phyloP scores from a whole-genome alignment of 2,329 filamentous ascomycete genomes.

The Chrysoporthe deuterocubensis region DNA sequence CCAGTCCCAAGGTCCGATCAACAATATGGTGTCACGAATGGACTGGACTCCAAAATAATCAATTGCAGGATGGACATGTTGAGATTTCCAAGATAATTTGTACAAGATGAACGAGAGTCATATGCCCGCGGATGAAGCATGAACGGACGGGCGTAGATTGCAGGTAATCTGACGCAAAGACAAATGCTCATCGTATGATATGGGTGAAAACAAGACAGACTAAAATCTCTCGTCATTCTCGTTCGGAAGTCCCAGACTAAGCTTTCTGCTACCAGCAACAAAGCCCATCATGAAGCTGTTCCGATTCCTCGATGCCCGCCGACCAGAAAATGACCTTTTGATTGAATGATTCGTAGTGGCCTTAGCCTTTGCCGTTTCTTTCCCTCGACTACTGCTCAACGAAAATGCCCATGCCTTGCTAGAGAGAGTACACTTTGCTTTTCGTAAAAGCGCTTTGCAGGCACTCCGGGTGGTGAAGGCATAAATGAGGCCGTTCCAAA shows the following conservation, averaged over 20 bases:
- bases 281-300: slow-evolving; percentile 15
- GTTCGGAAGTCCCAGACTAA: neutral
- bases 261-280: neutral
- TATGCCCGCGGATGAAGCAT: too few species aligned
- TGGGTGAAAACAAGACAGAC: neutral
- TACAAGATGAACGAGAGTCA: too few species aligned
- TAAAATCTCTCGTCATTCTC: neutral
- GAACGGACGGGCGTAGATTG: too few species aligned
- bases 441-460: slow-evolving; percentile 53
- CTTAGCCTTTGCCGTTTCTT: neutral
- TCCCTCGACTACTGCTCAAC: neutral
- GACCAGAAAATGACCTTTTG: neutral
- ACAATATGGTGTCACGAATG: too few species aligned
- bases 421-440: slow-evolving; percentile 33
- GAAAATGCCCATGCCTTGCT: neutral
- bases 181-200: neutral
- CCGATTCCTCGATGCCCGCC: neutral
- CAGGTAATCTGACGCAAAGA: neutral
- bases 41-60: too few species aligned
- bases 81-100: too few species aligned
- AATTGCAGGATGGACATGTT: too few species aligned
- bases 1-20: too few species aligned
- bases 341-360: neutral
- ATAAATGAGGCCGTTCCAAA: slow-evolving; percentile 85
- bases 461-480: slow-evolving; percentile 69